Base-by-base conservation (phyloP, 345 rosid genomes). In the Litchi chinensis region DNA sequence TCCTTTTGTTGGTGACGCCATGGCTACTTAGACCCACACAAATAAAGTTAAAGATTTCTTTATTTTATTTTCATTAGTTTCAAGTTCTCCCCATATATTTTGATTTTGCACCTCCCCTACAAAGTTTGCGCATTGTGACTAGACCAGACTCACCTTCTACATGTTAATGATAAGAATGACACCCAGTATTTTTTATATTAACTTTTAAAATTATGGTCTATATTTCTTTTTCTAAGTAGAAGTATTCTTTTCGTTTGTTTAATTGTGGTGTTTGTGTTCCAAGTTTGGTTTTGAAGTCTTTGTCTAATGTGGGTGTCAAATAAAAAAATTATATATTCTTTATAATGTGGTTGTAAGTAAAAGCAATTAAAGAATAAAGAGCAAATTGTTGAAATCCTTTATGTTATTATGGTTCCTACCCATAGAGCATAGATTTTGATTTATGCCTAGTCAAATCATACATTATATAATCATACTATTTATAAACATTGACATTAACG, bases 1-100 rank as follows among this genome's bases (percentile, higher is more conserved):
- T 66, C 60, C 84, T 79, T 83, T 63, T 81, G 85, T 71, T 71
- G 83, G 60, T 82, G 85, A 82, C 82, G 79, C 75, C 82, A 81
- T 71, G 12, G 6, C 64, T 48, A 22, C 19, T 16, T 28, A 65
- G 37, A 28, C n/a, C 74, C 48, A 39, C 65, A 46, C 2, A 3
- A 7, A 50, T 6, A 69, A 24, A 69, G 76, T 10, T 6, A 3
- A 50, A 22, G 13, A 24, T 74, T 8, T 43, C 48, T 4, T 16
- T 70, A 7, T n/a, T 43, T 19, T 28, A 63, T 32, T 46, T 59
- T 15, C 18, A 32, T 32, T 32, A 32, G n/a, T 15, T 54, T 15
- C 59, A 0, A 8, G 37, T 32, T 32, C 37, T 32, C 37, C 4
- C 28, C 68, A 12, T 0, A 21, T 11, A 13, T 21, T 5, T 60